Evolutionary conservation across 179 eudicot species (phyloP), one percentile per base, ranked within the genome.

Genomic region (Camellia oleifera): DNA sequence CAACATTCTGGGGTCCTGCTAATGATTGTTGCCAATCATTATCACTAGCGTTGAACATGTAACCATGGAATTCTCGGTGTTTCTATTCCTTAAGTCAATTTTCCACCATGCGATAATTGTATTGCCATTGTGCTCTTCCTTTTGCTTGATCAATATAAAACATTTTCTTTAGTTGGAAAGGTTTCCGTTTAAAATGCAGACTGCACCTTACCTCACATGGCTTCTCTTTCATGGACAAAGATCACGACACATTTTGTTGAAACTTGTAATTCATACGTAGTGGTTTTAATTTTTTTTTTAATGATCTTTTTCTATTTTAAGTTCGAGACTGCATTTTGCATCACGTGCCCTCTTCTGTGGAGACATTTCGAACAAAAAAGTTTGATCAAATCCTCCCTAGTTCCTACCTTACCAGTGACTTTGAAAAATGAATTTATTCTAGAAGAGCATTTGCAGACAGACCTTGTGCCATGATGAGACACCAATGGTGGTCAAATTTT

Each of bases 371-470:
- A 64, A 48, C 65, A 45, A 44, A 23, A 52, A 50, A 26, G 45
- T 40, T 26, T 57, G 40, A 32, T 32, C 40, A 32, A 32, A 32
- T 32, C 40, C 40, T 32, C 40, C 40, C 40, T 32, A 32, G 40
- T n/a, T 11, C 61, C 57, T n/a, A 45, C 56, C 14, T 53, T 15
- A 57, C 40, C n/a, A 9, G 53, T 15, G 26, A 20, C 5, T 45
- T 66, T 40, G 0, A 62, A 76, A 6, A 52, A 13, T 1, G 61
- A 14, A 23, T 66, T 17, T 20, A 23, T 66, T 52, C 26, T 45
- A n/a, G 4, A 75, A 74, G 44, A 50, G 50, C 57, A 64, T 63
- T 77, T 64, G 42, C 58, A 23, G 73, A 50, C 80, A 15, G 73
- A 14, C 73, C 73, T 66, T 45, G 73, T 77, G 80, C 50, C 50